Percentiles rank a stretch among this genome's conserved stretches.
phyloP scores from a whole-genome alignment of 805 yeast species.

The Schwanniomyces vanrijiae region DNA sequence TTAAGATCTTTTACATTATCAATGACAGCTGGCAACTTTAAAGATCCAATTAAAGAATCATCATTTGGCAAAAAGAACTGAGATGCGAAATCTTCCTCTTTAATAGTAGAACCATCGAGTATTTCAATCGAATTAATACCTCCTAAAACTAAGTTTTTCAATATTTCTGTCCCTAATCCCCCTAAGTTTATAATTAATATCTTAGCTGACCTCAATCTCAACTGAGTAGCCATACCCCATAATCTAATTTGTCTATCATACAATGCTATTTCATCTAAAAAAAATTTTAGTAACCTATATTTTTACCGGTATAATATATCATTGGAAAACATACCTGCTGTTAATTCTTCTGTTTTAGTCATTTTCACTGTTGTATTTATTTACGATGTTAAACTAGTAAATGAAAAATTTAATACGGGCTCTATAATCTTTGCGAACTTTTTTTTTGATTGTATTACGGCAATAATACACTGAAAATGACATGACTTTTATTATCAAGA shows the following conservation, averaged over 20 bases:
- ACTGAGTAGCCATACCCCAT: constrained; percentile 96
- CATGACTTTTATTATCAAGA: constrained; percentile 2
- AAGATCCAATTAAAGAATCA: constrained; percentile 53
- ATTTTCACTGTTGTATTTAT: background rate
- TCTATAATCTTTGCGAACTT: background rate
- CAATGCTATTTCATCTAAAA: constrained; percentile 76
- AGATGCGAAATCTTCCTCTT: constrained; percentile 63
- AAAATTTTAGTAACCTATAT: background rate
- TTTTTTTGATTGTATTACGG: background rate
- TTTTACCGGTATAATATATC: background rate
- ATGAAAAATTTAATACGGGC: no score
- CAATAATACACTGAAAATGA: background rate
- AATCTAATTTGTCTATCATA: constrained; percentile 93
- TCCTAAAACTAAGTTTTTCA: constrained; percentile 82
- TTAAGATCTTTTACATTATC: constrained; percentile 70
- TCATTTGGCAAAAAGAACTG: constrained; percentile 70
- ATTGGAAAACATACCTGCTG: constrained; percentile 9
- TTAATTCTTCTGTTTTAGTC: constrained; percentile 6
- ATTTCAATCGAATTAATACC: constrained; percentile 83
- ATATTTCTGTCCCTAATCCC: constrained; percentile 77
- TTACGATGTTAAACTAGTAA: no score
- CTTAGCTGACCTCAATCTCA: constrained; percentile 67
- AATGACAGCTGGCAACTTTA: constrained; percentile 54
- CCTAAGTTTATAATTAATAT: constrained; percentile 71
- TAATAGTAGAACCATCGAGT: constrained; percentile 54